These are phyloP conservation scores for Spongospora subterranea DNA, from an alignment of 208 protist species.

Conservation along the genomic window DNA sequence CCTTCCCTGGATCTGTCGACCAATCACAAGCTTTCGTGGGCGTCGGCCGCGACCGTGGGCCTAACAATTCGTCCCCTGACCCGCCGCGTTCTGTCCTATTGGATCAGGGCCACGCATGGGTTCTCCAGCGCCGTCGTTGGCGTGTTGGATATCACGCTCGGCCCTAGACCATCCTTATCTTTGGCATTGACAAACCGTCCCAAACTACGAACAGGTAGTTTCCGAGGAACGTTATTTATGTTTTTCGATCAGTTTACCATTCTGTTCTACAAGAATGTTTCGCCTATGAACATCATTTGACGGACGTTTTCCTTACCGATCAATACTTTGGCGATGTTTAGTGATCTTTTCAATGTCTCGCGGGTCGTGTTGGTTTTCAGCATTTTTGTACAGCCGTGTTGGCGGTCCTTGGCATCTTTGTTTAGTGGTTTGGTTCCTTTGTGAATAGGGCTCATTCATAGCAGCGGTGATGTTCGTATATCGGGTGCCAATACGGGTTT, in stretches of 20 bases:
- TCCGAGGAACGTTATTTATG: no score
- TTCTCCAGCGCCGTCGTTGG: background rate
- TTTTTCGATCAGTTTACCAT: no score
- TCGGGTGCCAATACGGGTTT: background rate
- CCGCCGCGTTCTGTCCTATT: background rate
- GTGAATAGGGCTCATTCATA: background rate
- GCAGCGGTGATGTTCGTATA: conserved; percentile 9
- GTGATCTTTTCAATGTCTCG: no score
- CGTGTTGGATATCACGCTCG: background rate
- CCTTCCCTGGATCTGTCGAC: background rate
- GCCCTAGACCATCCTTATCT: background rate
- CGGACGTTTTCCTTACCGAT: no score
- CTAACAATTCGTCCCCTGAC: background rate
- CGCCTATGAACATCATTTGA: background rate
- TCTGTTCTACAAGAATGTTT: background rate
- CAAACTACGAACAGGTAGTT: no score
- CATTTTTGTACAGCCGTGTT: no score
- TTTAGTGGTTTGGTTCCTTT: background rate
- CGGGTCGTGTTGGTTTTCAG: no score
- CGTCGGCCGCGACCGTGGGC: background rate
- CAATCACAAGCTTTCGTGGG: background rate
- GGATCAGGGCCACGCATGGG: background rate
- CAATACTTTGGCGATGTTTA: no score
- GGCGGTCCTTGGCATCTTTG: no score
- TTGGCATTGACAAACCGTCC: background rate